Evolutionary conservation across 1,284 basidiomycete species (phyloP).

Genomic region (Wallemia ichthyophaga): DNA sequence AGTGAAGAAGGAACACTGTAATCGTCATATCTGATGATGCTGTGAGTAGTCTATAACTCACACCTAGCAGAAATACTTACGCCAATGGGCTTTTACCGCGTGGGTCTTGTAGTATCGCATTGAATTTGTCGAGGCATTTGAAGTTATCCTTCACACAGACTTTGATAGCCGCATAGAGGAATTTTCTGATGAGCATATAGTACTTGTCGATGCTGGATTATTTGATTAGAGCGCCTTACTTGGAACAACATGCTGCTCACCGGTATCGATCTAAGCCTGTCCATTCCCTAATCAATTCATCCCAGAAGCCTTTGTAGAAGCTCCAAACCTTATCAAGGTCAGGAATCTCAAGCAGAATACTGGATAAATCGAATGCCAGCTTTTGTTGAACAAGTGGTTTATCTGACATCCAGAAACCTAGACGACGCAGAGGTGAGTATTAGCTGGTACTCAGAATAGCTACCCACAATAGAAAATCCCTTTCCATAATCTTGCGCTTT

Average conservation of each 20-base stretch:
- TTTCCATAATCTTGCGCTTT: conserved; percentile 87
- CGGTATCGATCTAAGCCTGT: conserved; percentile 60
- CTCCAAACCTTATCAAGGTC: conserved; percentile 21
- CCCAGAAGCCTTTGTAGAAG: conserved; percentile 75
- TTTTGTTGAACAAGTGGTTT: conserved; percentile 88
- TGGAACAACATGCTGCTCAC: conserved; percentile 20
- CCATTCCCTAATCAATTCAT: conserved; percentile 66
- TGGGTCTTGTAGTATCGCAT: conserved; percentile 20
- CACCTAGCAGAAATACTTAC: conserved; percentile 26
- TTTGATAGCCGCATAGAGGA: conserved; percentile 54
- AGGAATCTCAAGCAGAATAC: conserved; percentile 40
- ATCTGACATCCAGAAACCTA: conserved; percentile 98
- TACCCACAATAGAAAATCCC: conserved; percentile 81
- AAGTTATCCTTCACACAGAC: conserved; percentile 41
- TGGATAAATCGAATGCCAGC: conserved; percentile 54
- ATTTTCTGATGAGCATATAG: conserved; percentile 71
- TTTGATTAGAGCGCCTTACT: conserved; percentile 7
- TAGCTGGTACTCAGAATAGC: not conserved
- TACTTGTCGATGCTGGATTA: conserved; percentile 93
- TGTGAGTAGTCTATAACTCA: too few species aligned
- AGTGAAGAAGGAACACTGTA: conserved; percentile 44
- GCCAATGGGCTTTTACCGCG: conserved; percentile 29
- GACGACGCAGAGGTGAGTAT: not conserved
- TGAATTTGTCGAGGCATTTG: conserved; percentile 44
- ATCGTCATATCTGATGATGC: conserved; percentile 48